phyloP scores from a whole-genome alignment of 352 stramenopile genomes.

The Phytophthora uliginosa region DNA sequence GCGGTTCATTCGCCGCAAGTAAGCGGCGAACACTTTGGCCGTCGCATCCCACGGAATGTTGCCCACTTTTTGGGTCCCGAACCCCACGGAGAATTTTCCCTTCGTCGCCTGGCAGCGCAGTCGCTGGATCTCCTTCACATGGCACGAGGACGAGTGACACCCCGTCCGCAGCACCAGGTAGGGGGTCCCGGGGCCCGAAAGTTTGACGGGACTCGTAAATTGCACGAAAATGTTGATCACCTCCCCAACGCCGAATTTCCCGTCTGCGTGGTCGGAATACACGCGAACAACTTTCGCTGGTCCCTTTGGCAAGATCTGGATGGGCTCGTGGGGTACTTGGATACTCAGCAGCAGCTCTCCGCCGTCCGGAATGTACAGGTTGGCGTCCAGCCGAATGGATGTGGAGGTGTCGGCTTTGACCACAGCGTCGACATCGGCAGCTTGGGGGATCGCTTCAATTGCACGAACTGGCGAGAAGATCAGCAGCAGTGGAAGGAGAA shows the following conservation, averaged over 20 bases:
- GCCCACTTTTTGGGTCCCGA: conserved; percentile 56
- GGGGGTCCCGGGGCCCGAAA: conserved; percentile 50
- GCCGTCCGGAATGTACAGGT: conserved; percentile 78
- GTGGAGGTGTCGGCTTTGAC: conserved; percentile 58
- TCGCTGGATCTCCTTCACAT: conserved; percentile 70
- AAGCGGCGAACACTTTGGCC: conserved; percentile 51
- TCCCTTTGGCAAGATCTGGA: conserved; percentile 57
- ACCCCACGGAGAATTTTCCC: conserved; percentile 74
- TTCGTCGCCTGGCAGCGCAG: conserved; percentile 67
- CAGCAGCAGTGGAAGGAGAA: conserved; percentile 4
- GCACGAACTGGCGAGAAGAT: neutral
- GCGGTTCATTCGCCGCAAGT: conserved; percentile 69
- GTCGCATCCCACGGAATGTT: conserved; percentile 81
- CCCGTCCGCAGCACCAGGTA: conserved; percentile 67
- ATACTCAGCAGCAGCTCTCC: conserved; percentile 74
- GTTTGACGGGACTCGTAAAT: conserved; percentile 76
- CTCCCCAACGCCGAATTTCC: conserved; percentile 69
- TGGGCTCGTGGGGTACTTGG: conserved; percentile 64
- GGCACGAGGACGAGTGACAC: conserved; percentile 57
- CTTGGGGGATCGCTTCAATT: conserved; percentile 60
- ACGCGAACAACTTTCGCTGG: conserved; percentile 75
- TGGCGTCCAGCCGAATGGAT: conserved; percentile 73
- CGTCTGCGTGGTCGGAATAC: conserved; percentile 61
- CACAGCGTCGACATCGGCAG: conserved; percentile 55
- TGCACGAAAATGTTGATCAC: conserved; percentile 70